These are phyloP conservation scores for Pseudogymnoascus sp. DNA, from an alignment of 2,329 filamentous ascomycete genomes.

Conservation along the genomic window DNA sequence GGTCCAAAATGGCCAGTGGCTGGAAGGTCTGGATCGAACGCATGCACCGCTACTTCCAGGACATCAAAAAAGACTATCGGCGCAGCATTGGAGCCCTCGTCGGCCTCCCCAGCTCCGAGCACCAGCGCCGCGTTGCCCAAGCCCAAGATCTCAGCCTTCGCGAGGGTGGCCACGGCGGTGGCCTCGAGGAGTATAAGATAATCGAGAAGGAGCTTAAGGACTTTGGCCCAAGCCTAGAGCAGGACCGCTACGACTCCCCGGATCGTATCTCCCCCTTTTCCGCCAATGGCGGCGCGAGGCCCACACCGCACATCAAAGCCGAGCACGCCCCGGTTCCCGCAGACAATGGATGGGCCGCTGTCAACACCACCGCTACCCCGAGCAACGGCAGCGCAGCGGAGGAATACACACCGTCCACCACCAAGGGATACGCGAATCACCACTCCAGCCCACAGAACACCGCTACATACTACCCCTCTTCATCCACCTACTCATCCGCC, in stretches of 20 bases:
- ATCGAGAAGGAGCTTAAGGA: slow-evolving; percentile 43
- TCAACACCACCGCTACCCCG: neutral
- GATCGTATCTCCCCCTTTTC: neutral
- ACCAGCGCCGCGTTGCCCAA: slow-evolving; percentile 24
- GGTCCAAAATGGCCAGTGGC: slow-evolving; percentile 48
- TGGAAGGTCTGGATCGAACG: slow-evolving; percentile 46
- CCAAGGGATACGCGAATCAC: neutral
- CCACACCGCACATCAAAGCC: neutral
- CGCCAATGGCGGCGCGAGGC: neutral
- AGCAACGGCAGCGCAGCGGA: neutral
- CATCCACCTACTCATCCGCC: neutral
- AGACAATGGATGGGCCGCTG: neutral
- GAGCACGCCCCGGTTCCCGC: neutral
- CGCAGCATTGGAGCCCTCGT: slow-evolving; percentile 11
- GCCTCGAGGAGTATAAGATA: slow-evolving; percentile 46
- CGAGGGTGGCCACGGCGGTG: slow-evolving; percentile 39
- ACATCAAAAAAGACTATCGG: slow-evolving; percentile 38
- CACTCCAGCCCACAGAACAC: neutral
- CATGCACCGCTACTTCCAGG: slow-evolving; percentile 45
- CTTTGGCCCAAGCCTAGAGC: slow-evolving; percentile 34
- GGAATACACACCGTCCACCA: neutral
- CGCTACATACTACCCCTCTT: neutral
- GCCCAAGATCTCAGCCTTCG: slow-evolving; percentile 31
- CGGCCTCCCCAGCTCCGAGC: neutral
- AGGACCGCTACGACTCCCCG: neutral